phyloP scores from a whole-genome alignment of 768 basidiomycete species.

The Cystobasidium ongulense region DNA sequence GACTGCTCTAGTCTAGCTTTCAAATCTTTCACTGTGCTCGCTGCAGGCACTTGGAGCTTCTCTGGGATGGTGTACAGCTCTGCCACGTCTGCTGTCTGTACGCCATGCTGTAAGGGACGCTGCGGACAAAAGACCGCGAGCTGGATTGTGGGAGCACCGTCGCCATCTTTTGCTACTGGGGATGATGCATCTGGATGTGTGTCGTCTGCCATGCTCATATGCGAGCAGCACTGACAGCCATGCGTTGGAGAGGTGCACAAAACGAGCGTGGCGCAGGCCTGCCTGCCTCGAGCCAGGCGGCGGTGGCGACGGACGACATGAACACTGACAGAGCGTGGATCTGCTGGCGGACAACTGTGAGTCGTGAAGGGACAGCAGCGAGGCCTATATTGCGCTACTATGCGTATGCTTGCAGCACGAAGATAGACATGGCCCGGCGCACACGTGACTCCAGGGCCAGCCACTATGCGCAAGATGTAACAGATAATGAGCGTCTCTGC shows the following conservation, averaged over 20 bases:
- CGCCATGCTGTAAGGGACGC: background rate
- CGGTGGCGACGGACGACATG: too few relatives aligned
- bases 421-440: too few relatives aligned
- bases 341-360: too few relatives aligned
- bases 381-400: too few relatives aligned
- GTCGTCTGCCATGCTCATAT: background rate
- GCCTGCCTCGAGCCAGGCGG: background rate
- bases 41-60: background rate
- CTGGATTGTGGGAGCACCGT: slow-evolving; percentile 1
- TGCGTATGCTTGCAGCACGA: too few relatives aligned
- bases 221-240: background rate
- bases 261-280: background rate
- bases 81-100: background rate
- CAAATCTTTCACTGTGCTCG: background rate
- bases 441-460: too few relatives aligned
- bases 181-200: background rate
- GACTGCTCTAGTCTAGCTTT: slow-evolving; percentile 10
- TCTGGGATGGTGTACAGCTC: background rate
- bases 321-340: too few relatives aligned
- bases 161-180: background rate
- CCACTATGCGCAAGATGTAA: too few relatives aligned
- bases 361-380: too few relatives aligned
- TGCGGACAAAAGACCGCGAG: slow-evolving; percentile 19
- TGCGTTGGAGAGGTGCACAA: background rate
- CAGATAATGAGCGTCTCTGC: too few relatives aligned